Base-by-base conservation (phyloP, 2,329 filamentous ascomycete genomes). In the Fusarium burgessii region DNA sequence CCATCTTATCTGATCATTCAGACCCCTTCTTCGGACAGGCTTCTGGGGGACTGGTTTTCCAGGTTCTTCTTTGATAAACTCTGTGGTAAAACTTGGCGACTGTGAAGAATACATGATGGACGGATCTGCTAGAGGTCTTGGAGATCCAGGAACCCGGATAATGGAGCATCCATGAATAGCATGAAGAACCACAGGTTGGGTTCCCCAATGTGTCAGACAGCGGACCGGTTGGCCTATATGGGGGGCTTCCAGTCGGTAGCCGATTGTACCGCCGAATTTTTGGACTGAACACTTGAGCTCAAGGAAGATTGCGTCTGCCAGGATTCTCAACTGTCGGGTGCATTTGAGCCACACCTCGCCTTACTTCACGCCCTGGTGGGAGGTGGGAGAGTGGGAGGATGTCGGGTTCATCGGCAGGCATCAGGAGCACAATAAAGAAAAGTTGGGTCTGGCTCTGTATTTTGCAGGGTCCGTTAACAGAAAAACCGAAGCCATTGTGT, bases 1-100 rank as follows among this genome's bases (percentile, higher is more conserved):
- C 73, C 73, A 75, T 76, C 65, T 75, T 42, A 73, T 72, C 32
- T 74, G 73, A 36, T 73, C 73, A 41, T 74, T 74, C 55, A 75
- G 62, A 40, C 73, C 73, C 40, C 73, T 60, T 54, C 73, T 73
- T 42, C 73, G 73, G 20, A 74, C 64, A 41, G 73, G 71, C 32
- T 71, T 74, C 54, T 76, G 73, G 40, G 73, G 71, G 32, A 68
- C 62, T 58, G 73, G 73, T 50, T 62, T 74, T 41, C 71, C 73
- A 25, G 73, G 73, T 20, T 75, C 71, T 52, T 75, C 73, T 59
- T 68, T 71, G 40, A 75, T 75, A 55, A 75, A 75, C 51, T 76
- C 73, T 42, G 73, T 59, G 38, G 73, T 61, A 57, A 75, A 66
- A 59, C 40, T 61, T 52, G 73, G 54, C 23, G 73, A 61, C 38